Percentiles rank a stretch among this genome's conserved stretches.
These are phyloP conservation scores for Echinosophora koreensis DNA, from an alignment of 306 rosid species.

Conservation along the genomic window DNA sequence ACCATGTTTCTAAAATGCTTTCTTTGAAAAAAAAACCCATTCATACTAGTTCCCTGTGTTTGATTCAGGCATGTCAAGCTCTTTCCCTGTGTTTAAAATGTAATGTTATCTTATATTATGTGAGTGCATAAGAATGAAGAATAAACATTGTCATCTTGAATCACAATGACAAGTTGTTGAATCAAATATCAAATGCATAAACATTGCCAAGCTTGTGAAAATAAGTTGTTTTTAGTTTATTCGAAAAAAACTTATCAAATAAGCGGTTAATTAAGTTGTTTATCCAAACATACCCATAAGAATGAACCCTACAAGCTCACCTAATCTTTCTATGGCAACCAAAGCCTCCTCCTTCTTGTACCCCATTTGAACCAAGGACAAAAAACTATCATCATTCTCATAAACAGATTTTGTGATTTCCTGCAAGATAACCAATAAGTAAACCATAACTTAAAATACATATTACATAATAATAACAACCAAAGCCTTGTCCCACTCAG, in stretches of 20 bases:
- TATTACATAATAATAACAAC: background rate
- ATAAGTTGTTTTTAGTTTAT: too few relatives aligned
- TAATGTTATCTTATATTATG: background rate
- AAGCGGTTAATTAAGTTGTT: too few relatives aligned
- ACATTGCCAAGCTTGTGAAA: too few relatives aligned
- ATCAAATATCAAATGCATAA: too few relatives aligned
- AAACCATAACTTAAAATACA: slow-evolving; percentile 17
- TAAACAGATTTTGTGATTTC: slow-evolving; percentile 54
- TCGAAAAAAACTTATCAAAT: too few relatives aligned
- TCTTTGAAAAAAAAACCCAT: too few relatives aligned
- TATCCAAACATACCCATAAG: background rate
- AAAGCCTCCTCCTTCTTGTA: slow-evolving; percentile 69
- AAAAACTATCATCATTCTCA: slow-evolving; percentile 50
- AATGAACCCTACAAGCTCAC: slow-evolving; percentile 45
- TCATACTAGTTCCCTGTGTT: background rate
- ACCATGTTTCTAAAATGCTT: too few relatives aligned
- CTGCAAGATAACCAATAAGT: slow-evolving; percentile 57
- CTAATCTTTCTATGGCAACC: slow-evolving; percentile 85
- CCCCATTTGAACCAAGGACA: slow-evolving; percentile 77
- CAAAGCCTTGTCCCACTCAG: background rate
- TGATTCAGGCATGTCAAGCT: background rate
- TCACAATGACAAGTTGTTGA: background rate
- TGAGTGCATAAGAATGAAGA: slow-evolving; percentile 19
- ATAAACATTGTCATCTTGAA: background rate
- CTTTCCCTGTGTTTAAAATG: background rate